These are phyloP conservation scores for Tulasnella sp. DNA, from an alignment of 768 basidiomycete genomes.

Conservation along the genomic window DNA sequence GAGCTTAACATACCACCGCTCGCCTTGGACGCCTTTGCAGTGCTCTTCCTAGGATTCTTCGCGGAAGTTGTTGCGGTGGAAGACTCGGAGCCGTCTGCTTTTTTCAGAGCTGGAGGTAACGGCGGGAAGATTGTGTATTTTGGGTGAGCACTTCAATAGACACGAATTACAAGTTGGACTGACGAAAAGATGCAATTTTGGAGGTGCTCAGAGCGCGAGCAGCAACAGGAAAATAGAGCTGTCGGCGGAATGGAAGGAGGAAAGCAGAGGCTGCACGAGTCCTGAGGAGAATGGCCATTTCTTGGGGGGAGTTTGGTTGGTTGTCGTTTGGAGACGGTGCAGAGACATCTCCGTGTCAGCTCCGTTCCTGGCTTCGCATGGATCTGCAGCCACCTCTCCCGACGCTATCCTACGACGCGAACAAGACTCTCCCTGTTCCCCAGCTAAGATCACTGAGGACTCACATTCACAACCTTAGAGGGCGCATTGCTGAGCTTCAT, in stretches of 20 bases:
- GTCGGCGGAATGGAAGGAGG: neutral
- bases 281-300: slow-evolving; percentile 1
- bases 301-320: neutral
- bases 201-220: neutral
- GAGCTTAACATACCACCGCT: neutral
- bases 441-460: slow-evolving; percentile 28
- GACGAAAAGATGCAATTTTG: neutral
- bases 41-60: neutral
- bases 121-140: neutral
- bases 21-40: neutral
- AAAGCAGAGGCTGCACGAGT: neutral
- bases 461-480: slow-evolving; percentile 4
- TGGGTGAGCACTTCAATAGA: neutral
- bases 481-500: slow-evolving; percentile 22
- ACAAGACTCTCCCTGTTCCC: slow-evolving; percentile 24
- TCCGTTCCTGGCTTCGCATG: slow-evolving; percentile 9
- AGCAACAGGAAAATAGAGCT: neutral
- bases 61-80: neutral
- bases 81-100: neutral
- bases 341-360: slow-evolving; percentile 7
- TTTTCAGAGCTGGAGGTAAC: neutral
- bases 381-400: slow-evolving; percentile 18
- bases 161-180: neutral
- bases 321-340: slow-evolving; percentile 1
- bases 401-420: slow-evolving; percentile 17